Conservation (phyloP, 129 eudicot species). For the Helianthus tuberosus region DNA sequence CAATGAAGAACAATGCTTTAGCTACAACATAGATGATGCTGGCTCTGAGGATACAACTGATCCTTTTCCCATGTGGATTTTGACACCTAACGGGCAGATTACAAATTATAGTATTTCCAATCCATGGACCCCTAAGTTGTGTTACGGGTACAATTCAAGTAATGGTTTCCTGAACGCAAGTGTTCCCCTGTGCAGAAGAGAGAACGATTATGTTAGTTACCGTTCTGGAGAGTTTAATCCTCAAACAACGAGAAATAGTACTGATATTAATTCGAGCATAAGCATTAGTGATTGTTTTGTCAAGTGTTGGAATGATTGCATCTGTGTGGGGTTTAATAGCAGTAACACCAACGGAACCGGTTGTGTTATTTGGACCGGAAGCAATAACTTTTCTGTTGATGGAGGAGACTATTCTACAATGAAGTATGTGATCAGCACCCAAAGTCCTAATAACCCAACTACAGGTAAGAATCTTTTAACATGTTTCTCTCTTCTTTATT, state of each 20-base stretch:
- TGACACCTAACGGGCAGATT: not conserved
- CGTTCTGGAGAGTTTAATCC: slow-evolving; percentile 9
- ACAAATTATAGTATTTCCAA: not conserved
- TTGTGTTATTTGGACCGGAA: slow-evolving; percentile 28
- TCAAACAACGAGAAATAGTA: not conserved
- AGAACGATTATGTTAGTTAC: not conserved
- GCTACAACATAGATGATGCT: too few relatives aligned
- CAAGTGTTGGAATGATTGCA: slow-evolving; percentile 50
- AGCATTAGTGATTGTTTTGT: slow-evolving; percentile 50
- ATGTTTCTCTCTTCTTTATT: not conserved
- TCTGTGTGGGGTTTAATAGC: slow-evolving; percentile 39
- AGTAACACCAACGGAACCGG: slow-evolving; percentile 28
- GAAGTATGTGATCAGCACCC: slow-evolving; percentile 26
- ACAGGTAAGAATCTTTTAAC: not conserved
- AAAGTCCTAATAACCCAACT: slow-evolving; percentile 14
- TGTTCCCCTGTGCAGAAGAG: too few relatives aligned
- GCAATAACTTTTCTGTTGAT: slow-evolving; percentile 1
- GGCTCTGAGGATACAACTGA: not conserved
- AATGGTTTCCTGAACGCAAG: too few relatives aligned
- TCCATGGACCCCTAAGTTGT: slow-evolving; percentile 21
- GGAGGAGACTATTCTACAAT: slow-evolving; percentile 20
- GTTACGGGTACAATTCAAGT: slow-evolving; percentile 30
- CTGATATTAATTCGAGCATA: slow-evolving; percentile 26
- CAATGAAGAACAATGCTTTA: slow-evolving; percentile 26
- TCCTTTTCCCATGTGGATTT: slow-evolving; percentile 3